These are phyloP conservation scores for Evansstolkia leycettana DNA, from an alignment of 495 filamentous ascomycete species.

Conservation along the genomic window DNA sequence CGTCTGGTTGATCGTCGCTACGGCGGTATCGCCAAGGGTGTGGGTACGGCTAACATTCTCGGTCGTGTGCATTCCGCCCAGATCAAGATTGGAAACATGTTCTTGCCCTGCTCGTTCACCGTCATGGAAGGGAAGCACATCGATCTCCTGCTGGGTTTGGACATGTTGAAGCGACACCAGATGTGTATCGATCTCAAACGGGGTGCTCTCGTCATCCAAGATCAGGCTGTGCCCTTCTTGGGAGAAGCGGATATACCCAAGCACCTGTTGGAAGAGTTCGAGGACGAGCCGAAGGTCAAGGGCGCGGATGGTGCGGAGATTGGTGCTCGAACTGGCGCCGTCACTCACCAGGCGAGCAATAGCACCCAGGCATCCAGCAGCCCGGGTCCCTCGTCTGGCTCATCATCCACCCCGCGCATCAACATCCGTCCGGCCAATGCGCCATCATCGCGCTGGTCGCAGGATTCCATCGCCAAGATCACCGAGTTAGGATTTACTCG, in stretches of 20 bases:
- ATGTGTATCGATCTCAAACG: conserved; percentile 78
- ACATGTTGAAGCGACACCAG: conserved; percentile 93
- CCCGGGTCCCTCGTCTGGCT: conserved; percentile 11
- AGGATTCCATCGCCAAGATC: conserved; percentile 45
- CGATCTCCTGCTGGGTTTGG: conserved; percentile 85
- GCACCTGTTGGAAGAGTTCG: conserved; percentile 50
- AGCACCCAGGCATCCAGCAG: conserved; percentile 5
- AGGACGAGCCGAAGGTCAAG: conserved; percentile 72
- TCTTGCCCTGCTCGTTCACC: conserved; percentile 91
- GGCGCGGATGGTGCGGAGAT: conserved; percentile 79
- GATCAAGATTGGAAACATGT: conserved; percentile 81
- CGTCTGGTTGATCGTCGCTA: conserved; percentile 89
- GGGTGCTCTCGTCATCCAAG: conserved; percentile 74
- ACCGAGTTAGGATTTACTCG: conserved; percentile 68
- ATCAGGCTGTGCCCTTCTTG: conserved; percentile 76
- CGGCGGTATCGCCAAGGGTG: conserved; percentile 80
- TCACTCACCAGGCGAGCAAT: conserved; percentile 45
- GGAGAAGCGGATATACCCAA: conserved; percentile 90
- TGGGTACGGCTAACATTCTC: conserved; percentile 87
- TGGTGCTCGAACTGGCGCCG: conserved; percentile 71
- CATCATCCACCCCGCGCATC: conserved; percentile 7
- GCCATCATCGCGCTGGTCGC: conserved; percentile 26
- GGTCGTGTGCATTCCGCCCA: conserved; percentile 89
- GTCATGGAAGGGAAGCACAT: conserved; percentile 99
- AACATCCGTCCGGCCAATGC: conserved; percentile 19